These are phyloP conservation scores for Rhamnella rubrinervis DNA, from an alignment of 331 rosid genomes.

Conservation along the genomic window DNA sequence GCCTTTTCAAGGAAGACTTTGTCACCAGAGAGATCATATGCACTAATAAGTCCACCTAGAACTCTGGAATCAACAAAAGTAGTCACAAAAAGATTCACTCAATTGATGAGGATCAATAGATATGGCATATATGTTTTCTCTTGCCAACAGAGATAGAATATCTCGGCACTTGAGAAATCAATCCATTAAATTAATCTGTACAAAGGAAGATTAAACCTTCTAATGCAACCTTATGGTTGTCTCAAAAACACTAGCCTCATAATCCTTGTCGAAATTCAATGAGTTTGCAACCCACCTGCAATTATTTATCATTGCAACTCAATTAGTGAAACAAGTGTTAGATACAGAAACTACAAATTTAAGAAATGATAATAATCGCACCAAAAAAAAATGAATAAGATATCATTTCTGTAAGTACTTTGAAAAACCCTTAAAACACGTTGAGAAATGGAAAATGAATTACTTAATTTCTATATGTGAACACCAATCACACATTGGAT, in stretches of 20 bases:
- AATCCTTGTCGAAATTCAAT: slow-evolving; percentile 91
- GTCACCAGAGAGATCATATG: slow-evolving; percentile 27
- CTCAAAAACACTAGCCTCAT: slow-evolving; percentile 98
- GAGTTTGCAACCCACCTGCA: slow-evolving; percentile 84
- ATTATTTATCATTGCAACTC: background rate
- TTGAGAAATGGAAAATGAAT: background rate
- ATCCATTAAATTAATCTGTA: slow-evolving; percentile 20
- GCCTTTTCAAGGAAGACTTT: slow-evolving; percentile 28
- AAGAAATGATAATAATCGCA: background rate
- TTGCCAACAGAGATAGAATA: background rate
- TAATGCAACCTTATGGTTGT: slow-evolving; percentile 98
- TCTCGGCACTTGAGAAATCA: background rate
- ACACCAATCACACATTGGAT: background rate
- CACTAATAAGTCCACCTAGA: slow-evolving; percentile 28
- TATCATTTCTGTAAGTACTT: background rate
- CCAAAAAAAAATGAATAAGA: background rate
- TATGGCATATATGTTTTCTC: background rate
- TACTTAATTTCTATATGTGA: background rate
- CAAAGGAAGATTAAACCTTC: slow-evolving; percentile 64
- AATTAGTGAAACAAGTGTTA: background rate
- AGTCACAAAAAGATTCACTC: slow-evolving; percentile 3
- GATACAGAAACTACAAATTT: background rate
- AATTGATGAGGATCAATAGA: background rate
- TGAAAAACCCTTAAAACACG: background rate
- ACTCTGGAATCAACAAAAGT: slow-evolving; percentile 19